phyloP scores from a whole-genome alignment of 768 basidiomycete species.

The Cyclocybe aegerita region DNA sequence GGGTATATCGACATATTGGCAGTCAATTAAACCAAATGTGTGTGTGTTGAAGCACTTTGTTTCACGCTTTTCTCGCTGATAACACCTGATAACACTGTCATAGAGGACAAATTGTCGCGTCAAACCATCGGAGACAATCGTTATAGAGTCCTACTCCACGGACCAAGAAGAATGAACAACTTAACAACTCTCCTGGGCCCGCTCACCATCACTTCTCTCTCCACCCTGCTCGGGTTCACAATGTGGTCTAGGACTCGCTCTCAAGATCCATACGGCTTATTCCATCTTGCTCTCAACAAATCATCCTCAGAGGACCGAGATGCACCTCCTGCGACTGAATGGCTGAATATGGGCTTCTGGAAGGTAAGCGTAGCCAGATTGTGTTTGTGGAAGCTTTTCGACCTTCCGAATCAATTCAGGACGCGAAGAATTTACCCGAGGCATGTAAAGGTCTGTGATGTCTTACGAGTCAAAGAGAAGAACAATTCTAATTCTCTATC shows the following conservation, averaged over 20 bases:
- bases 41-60: too few species aligned
- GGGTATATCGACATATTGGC: too few species aligned
- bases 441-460: constrained; percentile 56
- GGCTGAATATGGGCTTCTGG: constrained; percentile 76
- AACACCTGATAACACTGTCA: too few species aligned
- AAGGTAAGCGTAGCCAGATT: constrained; percentile 36
- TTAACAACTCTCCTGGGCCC: neutral
- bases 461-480: neutral
- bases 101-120: too few species aligned
- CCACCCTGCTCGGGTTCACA: constrained; percentile 3
- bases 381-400: neutral
- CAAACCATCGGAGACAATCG: too few species aligned
- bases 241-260: constrained; percentile 7
- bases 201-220: neutral
- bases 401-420: constrained; percentile 25
- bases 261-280: constrained; percentile 57
- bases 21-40: too few species aligned
- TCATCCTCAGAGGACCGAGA: constrained; percentile 30
- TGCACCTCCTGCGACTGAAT: constrained; percentile 50
- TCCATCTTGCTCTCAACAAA: constrained; percentile 54
- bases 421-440: constrained; percentile 49
- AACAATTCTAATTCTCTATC: neutral
- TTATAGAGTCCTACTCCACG: too few species aligned
- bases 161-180: too few species aligned
- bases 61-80: too few species aligned